These are phyloP conservation scores for Nannochloropsis salina DNA, from an alignment of 108 stramenopile species.

Conservation along the genomic window DNA sequence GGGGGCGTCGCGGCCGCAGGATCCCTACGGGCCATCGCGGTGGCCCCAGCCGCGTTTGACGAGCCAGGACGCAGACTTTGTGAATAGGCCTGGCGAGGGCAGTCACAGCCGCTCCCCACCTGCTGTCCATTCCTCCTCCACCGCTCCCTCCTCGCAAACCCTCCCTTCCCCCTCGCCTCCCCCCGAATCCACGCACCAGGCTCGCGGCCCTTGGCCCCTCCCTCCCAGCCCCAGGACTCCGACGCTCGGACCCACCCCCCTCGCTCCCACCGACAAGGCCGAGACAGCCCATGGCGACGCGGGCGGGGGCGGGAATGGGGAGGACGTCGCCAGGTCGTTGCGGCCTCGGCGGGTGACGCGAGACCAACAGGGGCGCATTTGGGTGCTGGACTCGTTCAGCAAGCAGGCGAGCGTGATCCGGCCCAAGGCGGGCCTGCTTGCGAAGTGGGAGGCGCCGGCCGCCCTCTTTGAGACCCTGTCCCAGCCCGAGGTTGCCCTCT, in stretches of 20 bases:
- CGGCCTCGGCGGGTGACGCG: background rate
- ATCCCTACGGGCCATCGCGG: too few species aligned
- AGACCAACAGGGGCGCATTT: background rate
- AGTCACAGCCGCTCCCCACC: too few species aligned
- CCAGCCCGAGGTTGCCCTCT: slow-evolving; percentile 26
- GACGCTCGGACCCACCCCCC: background rate
- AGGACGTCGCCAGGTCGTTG: background rate
- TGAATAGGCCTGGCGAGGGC: too few species aligned
- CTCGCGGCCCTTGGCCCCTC: background rate
- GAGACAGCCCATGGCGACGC: background rate
- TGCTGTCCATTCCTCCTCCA: background rate
- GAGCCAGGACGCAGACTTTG: too few species aligned
- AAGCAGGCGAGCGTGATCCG: slow-evolving; percentile 23
- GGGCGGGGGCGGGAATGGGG: background rate
- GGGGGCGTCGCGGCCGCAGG: too few species aligned
- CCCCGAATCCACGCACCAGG: background rate
- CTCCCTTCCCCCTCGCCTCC: background rate
- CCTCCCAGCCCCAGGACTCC: background rate
- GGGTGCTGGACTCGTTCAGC: background rate
- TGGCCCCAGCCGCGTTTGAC: too few species aligned
- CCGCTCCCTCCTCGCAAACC: background rate
- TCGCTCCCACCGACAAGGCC: background rate
- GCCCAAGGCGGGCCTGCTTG: slow-evolving; percentile 35
- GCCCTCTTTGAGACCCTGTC: slow-evolving; percentile 16
- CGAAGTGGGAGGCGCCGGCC: slow-evolving; percentile 38